A percentile compares a stretch with the other conserved stretches of the same genome.
Evolutionary conservation across 2,329 filamentous ascomycete genomes (phyloP).

Genomic region (Pseudogymnoascus sp.): DNA sequence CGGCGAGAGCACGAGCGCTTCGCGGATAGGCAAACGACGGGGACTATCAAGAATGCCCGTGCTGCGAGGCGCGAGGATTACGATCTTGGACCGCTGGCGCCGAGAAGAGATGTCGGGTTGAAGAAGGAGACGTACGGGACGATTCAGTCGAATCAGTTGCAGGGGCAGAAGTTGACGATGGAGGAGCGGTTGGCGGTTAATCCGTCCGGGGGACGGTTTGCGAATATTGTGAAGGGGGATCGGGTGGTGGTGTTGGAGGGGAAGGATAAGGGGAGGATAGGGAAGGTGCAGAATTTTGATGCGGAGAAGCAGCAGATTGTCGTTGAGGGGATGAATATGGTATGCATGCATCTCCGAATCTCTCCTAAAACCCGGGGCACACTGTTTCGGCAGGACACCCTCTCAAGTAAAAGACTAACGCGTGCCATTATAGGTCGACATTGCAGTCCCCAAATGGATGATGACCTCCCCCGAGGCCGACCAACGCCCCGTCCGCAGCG

Average conservation of each 20-base stretch:
- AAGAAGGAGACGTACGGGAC: slow-evolving; percentile 51
- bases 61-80: slow-evolving; percentile 63
- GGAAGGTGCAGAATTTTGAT: slow-evolving; percentile 53
- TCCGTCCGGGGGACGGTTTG: slow-evolving; percentile 34
- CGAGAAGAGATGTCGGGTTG: slow-evolving; percentile 61
- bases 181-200: slow-evolving; percentile 22
- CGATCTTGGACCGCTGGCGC: slow-evolving; percentile 67
- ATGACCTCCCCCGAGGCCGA: slow-evolving; percentile 30
- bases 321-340: slow-evolving; percentile 56
- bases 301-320: slow-evolving; percentile 45
- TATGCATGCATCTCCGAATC: slow-evolving; percentile 32
- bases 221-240: slow-evolving; percentile 61
- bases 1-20: slow-evolving; percentile 13
- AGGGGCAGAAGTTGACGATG: slow-evolving; percentile 21
- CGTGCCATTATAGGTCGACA: slow-evolving; percentile 30
- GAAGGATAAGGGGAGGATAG: slow-evolving; percentile 75
- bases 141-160: slow-evolving; percentile 30
- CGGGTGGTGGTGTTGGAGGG: slow-evolving; percentile 76
- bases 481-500: slow-evolving; percentile 34
- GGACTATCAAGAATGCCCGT: slow-evolving; percentile 39
- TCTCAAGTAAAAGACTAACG: not conserved
- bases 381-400: not conserved
- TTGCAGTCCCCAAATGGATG: slow-evolving; percentile 34
- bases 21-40: slow-evolving; percentile 24
- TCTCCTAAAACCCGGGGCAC: not conserved